phyloP scores from a whole-genome alignment of 495 filamentous ascomycete genomes.

The Beverwykella pulmonaria region DNA sequence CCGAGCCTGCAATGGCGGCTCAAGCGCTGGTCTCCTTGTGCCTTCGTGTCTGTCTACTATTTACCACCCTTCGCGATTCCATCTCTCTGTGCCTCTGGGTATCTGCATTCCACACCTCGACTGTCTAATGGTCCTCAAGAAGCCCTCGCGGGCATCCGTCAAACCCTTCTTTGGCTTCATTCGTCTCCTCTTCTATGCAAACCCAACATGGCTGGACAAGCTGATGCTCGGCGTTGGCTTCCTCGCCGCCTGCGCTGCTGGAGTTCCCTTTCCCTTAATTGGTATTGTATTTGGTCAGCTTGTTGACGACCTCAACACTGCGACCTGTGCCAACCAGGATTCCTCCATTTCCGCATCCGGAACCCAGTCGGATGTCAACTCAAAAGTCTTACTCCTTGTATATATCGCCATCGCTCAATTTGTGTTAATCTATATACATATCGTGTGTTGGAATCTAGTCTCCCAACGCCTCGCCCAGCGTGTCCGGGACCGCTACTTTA shows the following conservation, averaged over 20 bases:
- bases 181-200: constrained; percentile 48
- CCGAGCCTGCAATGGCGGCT: constrained; percentile 7
- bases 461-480: constrained; percentile 65
- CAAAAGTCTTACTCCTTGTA: constrained; percentile 63
- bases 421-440: constrained; percentile 59
- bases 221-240: constrained; percentile 56
- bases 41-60: background rate
- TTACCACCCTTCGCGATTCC: background rate
- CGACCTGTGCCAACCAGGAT: constrained; percentile 50
- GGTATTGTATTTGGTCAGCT: constrained; percentile 70
- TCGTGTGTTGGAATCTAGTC: constrained; percentile 62
- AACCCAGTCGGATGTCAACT: constrained; percentile 54
- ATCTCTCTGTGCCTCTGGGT: background rate
- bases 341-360: constrained; percentile 36
- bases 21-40: background rate
- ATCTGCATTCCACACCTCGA: background rate
- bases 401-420: constrained; percentile 67
- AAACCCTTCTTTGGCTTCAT: constrained; percentile 50
- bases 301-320: constrained; percentile 65
- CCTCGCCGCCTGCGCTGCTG: constrained; percentile 60
- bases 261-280: constrained; percentile 69
- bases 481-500: constrained; percentile 75
- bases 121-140: constrained; percentile 12
- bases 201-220: constrained; percentile 51
- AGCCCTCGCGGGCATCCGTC: constrained; percentile 12